phyloP scores from a whole-genome alignment of 352 stramenopile genomes.

The Pythium aristosporum region DNA sequence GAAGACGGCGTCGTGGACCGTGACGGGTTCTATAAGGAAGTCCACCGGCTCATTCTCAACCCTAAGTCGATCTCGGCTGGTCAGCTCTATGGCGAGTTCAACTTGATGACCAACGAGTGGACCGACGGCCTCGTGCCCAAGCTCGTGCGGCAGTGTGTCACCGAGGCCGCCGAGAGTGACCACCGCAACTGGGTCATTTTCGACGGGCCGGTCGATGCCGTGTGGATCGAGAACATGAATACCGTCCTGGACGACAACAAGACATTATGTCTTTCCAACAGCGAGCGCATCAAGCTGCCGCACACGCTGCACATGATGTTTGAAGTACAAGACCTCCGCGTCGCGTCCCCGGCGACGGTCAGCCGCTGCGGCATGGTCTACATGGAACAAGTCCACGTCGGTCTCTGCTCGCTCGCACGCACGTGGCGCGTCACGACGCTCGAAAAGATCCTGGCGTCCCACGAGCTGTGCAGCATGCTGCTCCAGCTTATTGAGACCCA shows the following conservation, averaged over 20 bases:
- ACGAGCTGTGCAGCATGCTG: slow-evolving; percentile 65
- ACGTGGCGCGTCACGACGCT: slow-evolving; percentile 81
- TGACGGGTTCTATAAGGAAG: slow-evolving; percentile 87
- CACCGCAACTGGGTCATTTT: slow-evolving; percentile 92
- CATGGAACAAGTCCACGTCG: slow-evolving; percentile 90
- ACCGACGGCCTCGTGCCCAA: slow-evolving; percentile 92
- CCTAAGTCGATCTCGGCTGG: slow-evolving; percentile 96
- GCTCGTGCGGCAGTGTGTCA: slow-evolving; percentile 88
- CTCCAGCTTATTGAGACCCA: slow-evolving; percentile 80
- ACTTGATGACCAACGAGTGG: slow-evolving; percentile 94
- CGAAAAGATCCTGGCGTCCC: slow-evolving; percentile 55
- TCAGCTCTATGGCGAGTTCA: slow-evolving; percentile 94
- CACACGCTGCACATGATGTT: slow-evolving; percentile 93
- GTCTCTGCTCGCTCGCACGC: slow-evolving; percentile 61
- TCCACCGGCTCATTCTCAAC: slow-evolving; percentile 90
- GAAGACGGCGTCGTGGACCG: slow-evolving; percentile 81
- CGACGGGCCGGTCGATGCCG: slow-evolving; percentile 88
- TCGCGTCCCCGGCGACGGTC: slow-evolving; percentile 88
- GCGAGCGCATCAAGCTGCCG: slow-evolving; percentile 85
- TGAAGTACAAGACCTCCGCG: slow-evolving; percentile 89
- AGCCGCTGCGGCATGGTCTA: slow-evolving; percentile 92
- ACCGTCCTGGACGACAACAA: slow-evolving; percentile 90
- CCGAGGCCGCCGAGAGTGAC: slow-evolving; percentile 74
- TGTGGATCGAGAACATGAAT: slow-evolving; percentile 95
- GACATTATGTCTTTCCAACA: slow-evolving; percentile 84